Base-by-base conservation (phyloP, 768 basidiomycete species). In the Candolleomyces eurysporus region DNA sequence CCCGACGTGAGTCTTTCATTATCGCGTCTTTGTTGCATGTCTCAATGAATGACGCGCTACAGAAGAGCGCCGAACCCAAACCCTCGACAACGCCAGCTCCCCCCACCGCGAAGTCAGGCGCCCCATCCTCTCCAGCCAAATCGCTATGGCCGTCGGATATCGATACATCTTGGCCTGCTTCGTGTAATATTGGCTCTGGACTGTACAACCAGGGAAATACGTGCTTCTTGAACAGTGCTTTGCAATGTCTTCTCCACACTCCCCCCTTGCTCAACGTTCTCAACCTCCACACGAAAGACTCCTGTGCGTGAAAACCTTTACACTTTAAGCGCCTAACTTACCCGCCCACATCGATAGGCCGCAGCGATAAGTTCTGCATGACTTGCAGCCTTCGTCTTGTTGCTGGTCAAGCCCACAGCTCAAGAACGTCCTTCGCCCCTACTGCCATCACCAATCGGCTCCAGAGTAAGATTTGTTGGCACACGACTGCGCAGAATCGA, bases 211-310 rank as follows among this genome's bases (percentile, higher is more conserved):
- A 78, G 30, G 94, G 93, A 50, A 98, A 98, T 70, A 96, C 94
- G 2, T 99, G 97, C 75, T 99, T 96, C 73, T 78, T 98, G 67
- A 99, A 99, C 73, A 94, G 94, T 65, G 92, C 90, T 21, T 76
- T 98, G 53, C 97, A 99, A 76, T 94, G 94, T 67, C 82, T 98
- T 54, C 74, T 97, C 14, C 95, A 98, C 69, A 98, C 96, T 0
- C 87, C 95, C 9, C 94, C 96, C 2, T 81, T 99, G 26, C 79
- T 94, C 42, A 83, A 81, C 63, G 69, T 90, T 48, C 72, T 94
- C 43, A 57, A 75, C 46, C 72, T 72, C 8, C 89, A 89, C 67
- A 74, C 72, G 40, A 80, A 74, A 64, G 78, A 86, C 9, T 75
- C 77, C 65, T 94, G 92, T 92, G 68, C 68, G 90, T 82, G 54